These are phyloP conservation scores for Cercophora samala DNA, from an alignment of 495 filamentous ascomycete species.

Conservation along the genomic window DNA sequence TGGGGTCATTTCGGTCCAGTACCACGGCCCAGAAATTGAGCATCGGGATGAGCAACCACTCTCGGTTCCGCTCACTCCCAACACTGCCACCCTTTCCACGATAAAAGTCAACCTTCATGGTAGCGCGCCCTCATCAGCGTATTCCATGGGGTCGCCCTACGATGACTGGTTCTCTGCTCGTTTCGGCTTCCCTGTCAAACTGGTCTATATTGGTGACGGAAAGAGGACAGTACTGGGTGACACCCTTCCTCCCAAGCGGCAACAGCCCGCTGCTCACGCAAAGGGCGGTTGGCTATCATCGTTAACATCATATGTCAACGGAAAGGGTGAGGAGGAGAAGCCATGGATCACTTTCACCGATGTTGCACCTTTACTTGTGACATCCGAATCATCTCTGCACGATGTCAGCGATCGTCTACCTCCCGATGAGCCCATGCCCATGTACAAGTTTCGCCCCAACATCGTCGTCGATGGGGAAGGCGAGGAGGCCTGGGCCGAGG, in stretches of 20 bases:
- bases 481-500: conserved; percentile 68
- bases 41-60: conserved; percentile 31
- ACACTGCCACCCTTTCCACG: conserved; percentile 45
- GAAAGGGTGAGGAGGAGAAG: not conserved
- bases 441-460: conserved; percentile 83
- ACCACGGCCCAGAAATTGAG: conserved; percentile 22
- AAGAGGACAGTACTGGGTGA: conserved; percentile 62
- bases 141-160: conserved; percentile 62
- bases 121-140: conserved; percentile 57
- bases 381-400: conserved; percentile 64
- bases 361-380: conserved; percentile 70
- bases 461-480: conserved; percentile 65
- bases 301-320: conserved; percentile 32
- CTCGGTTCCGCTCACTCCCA: conserved; percentile 59
- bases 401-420: conserved; percentile 62
- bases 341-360: conserved; percentile 71
- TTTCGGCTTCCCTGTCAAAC: conserved; percentile 63
- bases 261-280: not conserved
- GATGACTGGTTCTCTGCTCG: conserved; percentile 71
- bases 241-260: conserved; percentile 36
- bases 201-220: conserved; percentile 68
- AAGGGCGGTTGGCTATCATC: conserved; percentile 45
- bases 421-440: conserved; percentile 54
- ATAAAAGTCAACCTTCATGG: conserved; percentile 60
- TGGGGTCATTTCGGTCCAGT: conserved; percentile 50